A percentile compares a stretch with the other conserved stretches of the same genome.
phyloP scores from a whole-genome alignment of 495 filamentous ascomycete genomes.

The Penicillium cinerascens region DNA sequence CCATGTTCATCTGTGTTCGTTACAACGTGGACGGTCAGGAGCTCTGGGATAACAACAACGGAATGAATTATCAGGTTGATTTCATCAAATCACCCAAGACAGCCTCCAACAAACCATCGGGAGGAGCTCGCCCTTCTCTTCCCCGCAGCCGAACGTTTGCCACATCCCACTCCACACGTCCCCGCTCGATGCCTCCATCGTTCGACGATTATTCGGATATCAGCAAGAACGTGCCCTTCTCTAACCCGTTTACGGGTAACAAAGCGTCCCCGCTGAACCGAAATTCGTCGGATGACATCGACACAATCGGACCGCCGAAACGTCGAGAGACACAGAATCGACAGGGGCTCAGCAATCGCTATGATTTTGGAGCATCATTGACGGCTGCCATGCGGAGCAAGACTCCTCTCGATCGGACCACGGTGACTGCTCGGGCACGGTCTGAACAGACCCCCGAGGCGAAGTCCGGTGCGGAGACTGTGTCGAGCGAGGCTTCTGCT shows the following conservation, averaged over 20 bases:
- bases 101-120: constrained; percentile 46
- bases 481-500: constrained; percentile 14
- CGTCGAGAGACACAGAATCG: constrained; percentile 58
- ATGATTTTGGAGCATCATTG: constrained; percentile 89
- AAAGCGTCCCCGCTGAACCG: constrained; percentile 47
- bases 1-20: constrained; percentile 84
- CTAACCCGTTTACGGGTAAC: constrained; percentile 51
- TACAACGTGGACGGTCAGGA: constrained; percentile 84
- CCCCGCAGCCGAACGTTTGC: constrained; percentile 68
- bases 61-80: constrained; percentile 85
- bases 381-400: constrained; percentile 69
- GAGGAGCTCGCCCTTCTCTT: constrained; percentile 57
- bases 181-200: constrained; percentile 59
- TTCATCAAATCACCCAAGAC: constrained; percentile 73
- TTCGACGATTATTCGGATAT: constrained; percentile 68
- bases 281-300: constrained; percentile 30
- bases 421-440: constrained; percentile 38
- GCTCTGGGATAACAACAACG: constrained; percentile 91
- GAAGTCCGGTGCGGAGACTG: constrained; percentile 7
- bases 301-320: constrained; percentile 43
- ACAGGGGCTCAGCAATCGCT: constrained; percentile 84
- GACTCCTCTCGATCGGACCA: constrained; percentile 53
- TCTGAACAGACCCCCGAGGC: constrained; percentile 15
- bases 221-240: constrained; percentile 54
- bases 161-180: constrained; percentile 42